Evolutionary conservation across 495 filamentous ascomycete species (phyloP), one percentile per base, ranked within the genome.

Genomic region (Astrothelium macrocarpum): DNA sequence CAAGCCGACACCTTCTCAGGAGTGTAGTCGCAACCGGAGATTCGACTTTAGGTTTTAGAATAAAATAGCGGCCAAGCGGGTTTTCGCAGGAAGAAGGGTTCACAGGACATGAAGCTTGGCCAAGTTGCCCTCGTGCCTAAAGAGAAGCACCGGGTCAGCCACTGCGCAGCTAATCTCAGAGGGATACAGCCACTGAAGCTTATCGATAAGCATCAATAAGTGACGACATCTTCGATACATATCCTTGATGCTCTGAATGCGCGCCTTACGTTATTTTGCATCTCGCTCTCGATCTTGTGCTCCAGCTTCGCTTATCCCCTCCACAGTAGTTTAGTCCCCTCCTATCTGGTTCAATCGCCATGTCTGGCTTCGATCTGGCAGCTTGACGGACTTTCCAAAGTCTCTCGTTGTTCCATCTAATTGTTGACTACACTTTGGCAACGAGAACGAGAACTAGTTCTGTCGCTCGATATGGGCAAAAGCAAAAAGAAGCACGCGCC

Each of bases 131-230:
- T 26, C 49, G 49, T 56, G 49, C 49, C 49, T 56, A 9, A 25
- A 56, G 49, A 56, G n/a, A n/a, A n/a, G 5, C 43, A 4, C n/a
- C n/a, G 20, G 16, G 23, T 56, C 49, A 2, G 25, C 23, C 9
- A 3, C 5, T 9, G 25, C 23, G 49, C 12, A 56, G 49, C 49
- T 29, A 20, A 62, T 12, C 31, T n/a, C n/a, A n/a, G n/a, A n/a
- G n/a, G n/a, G n/a, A n/a, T 12, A 2, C 31, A 12, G 59, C 14
- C 4, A 34, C 23, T 31, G 59, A 11, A 20, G 23, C 49, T 56
- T 56, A 56, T 56, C 49, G 49, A 56, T 56, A 56, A 56, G 49
- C 29, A 56, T 56, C 49, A 25, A 56, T 56, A 56, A 56, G 49
- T 56, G 49, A 56, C 49, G 49, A 56, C 49, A 56, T 56, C 45